Percentiles rank a stretch among this genome's conserved stretches.
These are phyloP conservation scores for Neopestalotiopsis clavispora DNA, from an alignment of 2,329 filamentous ascomycete genomes.

Conservation along the genomic window DNA sequence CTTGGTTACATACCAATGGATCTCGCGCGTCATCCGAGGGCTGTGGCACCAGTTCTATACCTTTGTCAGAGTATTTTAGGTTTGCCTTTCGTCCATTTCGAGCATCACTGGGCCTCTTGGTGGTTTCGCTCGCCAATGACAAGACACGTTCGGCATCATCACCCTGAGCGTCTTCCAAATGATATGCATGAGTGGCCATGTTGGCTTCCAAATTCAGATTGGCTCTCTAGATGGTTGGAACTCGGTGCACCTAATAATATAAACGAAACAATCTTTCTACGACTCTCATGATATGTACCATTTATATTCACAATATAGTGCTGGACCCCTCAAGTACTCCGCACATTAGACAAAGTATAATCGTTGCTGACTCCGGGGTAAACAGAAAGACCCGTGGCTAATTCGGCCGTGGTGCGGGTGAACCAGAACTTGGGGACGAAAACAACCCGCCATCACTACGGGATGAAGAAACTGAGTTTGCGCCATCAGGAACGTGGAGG, in stretches of 20 bases:
- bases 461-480: too few relatives aligned
- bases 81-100: neutral
- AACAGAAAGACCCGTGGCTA: neutral
- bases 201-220: neutral
- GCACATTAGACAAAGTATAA: constrained; percentile 1
- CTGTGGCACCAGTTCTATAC: neutral
- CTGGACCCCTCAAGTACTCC: neutral
- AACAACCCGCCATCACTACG: too few relatives aligned
- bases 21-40: constrained; percentile 8
- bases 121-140: neutral
- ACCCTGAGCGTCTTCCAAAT: neutral
- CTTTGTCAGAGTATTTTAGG: neutral
- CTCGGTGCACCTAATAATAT: too few relatives aligned
- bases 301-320: neutral
- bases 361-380: neutral
- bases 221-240: neutral
- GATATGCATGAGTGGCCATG: neutral
- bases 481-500: too few relatives aligned
- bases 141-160: neutral
- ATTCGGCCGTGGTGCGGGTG: neutral
- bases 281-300: neutral
- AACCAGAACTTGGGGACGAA: too few relatives aligned
- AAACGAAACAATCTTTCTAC: neutral
- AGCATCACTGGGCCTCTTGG: neutral
- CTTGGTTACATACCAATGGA: neutral